These are phyloP conservation scores for Zoysia japonica DNA, from an alignment of 176 grass and related monocot species.

Conservation along the genomic window DNA sequence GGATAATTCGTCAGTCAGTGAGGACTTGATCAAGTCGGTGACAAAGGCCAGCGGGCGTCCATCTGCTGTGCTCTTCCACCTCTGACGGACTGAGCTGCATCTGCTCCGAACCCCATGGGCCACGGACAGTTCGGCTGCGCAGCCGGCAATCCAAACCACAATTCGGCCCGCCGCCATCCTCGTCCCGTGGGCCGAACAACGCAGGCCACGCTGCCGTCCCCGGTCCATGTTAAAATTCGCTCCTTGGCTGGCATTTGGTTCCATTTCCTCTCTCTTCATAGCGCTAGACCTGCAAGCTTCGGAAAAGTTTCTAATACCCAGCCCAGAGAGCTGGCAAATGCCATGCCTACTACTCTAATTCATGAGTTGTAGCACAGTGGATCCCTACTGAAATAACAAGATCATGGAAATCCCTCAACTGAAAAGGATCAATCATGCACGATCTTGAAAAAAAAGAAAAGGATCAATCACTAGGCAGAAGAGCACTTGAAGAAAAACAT, in stretches of 20 bases:
- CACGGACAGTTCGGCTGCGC: too few relatives aligned
- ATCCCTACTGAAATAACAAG: neutral
- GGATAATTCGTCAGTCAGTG: neutral
- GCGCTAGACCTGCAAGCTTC: too few relatives aligned
- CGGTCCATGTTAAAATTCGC: too few relatives aligned
- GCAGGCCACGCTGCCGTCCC: too few relatives aligned
- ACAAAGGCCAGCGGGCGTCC: neutral
- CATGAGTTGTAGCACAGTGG: neutral
- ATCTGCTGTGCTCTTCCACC: neutral
- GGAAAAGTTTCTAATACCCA: too few relatives aligned
- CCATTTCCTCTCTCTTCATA: too few relatives aligned
- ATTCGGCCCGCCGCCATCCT: too few relatives aligned
- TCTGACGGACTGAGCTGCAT: neutral
- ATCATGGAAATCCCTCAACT: neutral
- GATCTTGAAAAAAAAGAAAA: too few relatives aligned
- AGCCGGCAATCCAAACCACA: too few relatives aligned
- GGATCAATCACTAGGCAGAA: neutral
- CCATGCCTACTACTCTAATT: neutral
- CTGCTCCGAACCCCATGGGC: too few relatives aligned
- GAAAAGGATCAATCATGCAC: neutral
- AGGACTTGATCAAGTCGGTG: neutral
- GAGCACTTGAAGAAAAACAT: neutral
- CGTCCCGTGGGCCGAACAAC: too few relatives aligned
- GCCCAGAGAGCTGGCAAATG: neutral
- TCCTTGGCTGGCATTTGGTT: too few relatives aligned